These are phyloP conservation scores for Danielia oregonensis DNA, from an alignment of 805 yeast species.

Conservation along the genomic window DNA sequence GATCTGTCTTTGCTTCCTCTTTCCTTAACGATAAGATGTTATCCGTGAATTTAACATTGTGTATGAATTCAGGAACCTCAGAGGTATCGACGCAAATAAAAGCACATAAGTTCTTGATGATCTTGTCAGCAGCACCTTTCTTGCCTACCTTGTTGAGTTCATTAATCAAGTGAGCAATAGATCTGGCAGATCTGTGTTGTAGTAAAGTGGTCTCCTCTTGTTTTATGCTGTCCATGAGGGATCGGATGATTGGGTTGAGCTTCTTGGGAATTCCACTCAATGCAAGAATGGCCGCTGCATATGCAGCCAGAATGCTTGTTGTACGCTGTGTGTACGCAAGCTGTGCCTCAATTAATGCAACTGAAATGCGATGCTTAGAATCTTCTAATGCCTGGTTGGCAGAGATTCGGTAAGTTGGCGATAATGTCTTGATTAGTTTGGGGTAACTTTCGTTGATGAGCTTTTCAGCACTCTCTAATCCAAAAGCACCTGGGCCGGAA, in stretches of 20 bases:
- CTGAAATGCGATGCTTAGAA: constrained; percentile 61
- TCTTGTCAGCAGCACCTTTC: constrained; percentile 77
- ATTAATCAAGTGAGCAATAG: constrained; percentile 63
- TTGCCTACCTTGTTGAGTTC: constrained; percentile 57
- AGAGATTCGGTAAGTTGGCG: constrained; percentile 66
- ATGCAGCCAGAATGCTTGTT: constrained; percentile 63
- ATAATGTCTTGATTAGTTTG: constrained; percentile 58
- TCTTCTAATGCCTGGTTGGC: constrained; percentile 74
- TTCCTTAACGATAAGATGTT: constrained; percentile 70
- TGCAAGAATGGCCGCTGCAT: constrained; percentile 70
- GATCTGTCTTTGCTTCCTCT: constrained; percentile 66
- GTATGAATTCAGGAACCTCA: constrained; percentile 88
- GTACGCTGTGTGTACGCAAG: constrained; percentile 48
- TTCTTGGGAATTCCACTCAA: constrained; percentile 76
- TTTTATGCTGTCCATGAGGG: constrained; percentile 90
- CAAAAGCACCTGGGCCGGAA: constrained; percentile 92
- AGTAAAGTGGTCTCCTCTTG: constrained; percentile 61
- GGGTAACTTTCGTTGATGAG: constrained; percentile 60
- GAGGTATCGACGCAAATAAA: constrained; percentile 93
- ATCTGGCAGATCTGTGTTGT: constrained; percentile 66
- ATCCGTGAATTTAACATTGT: constrained; percentile 52
- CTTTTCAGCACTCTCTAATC: constrained; percentile 70
- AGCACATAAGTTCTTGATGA: constrained; percentile 85
- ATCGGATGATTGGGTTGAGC: constrained; percentile 80
- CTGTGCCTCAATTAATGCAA: constrained; percentile 68